phyloP scores from a whole-genome alignment of 1,284 basidiomycete genomes.

The Volvariella volvacea region DNA sequence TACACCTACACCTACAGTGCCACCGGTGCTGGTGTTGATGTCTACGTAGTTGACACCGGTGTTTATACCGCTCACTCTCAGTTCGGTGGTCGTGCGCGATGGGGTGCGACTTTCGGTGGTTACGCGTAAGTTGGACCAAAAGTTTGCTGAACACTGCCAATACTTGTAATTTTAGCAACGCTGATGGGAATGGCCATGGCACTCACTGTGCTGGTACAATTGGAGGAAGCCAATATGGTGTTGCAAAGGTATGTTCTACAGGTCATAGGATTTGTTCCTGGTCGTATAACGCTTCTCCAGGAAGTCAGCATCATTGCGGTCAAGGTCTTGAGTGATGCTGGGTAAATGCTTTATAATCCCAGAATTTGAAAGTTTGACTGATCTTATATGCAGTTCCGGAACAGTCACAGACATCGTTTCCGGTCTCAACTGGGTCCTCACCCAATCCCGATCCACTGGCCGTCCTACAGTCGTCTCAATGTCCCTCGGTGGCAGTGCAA shows the following conservation, averaged over 20 bases:
- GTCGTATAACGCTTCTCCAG: neutral
- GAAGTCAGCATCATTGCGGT: neutral
- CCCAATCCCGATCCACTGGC: neutral
- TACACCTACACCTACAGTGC: conserved; percentile 8
- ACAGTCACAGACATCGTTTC: neutral
- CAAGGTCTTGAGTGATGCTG: conserved; percentile 2
- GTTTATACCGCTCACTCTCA: conserved; percentile 6
- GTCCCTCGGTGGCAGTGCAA: neutral
- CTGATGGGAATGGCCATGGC: neutral
- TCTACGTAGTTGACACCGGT: conserved; percentile 10
- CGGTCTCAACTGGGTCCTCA: neutral
- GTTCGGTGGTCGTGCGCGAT: conserved; percentile 2
- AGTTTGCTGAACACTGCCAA: neutral
- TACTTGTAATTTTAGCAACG: neutral
- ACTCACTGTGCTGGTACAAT: conserved; percentile 4
- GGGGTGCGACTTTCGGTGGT: neutral
- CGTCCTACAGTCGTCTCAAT: conserved; percentile 1
- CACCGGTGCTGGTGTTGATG: conserved; percentile 9
- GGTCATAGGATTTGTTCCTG: neutral
- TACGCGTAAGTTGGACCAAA: neutral
- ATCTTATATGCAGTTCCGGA: neutral
- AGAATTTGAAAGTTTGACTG: neutral
- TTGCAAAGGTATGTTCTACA: conserved; percentile 7
- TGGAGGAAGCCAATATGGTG: neutral
- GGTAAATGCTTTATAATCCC: neutral